These are phyloP conservation scores for Tympanopsis confertula DNA, from an alignment of 2,329 filamentous ascomycete genomes.

Conservation along the genomic window DNA sequence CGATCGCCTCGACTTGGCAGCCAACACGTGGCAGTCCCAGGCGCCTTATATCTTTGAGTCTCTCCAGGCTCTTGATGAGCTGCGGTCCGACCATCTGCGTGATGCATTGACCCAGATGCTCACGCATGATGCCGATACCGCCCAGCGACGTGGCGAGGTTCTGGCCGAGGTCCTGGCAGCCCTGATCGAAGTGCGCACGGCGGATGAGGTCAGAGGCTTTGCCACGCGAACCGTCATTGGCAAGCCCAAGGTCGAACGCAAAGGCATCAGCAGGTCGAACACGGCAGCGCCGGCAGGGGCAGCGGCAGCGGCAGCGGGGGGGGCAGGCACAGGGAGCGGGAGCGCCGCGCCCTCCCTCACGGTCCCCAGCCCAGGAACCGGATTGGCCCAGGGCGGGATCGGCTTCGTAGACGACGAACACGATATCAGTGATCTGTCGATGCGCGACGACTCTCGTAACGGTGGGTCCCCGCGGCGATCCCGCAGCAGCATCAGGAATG, in stretches of 20 bases:
- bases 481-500: neutral
- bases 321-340: slow-evolving; percentile 6
- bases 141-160: slow-evolving; percentile 62
- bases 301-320: slow-evolving; percentile 3
- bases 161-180: slow-evolving; percentile 72
- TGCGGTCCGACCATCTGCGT: slow-evolving; percentile 75
- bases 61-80: slow-evolving; percentile 82
- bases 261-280: slow-evolving; percentile 15
- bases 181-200: slow-evolving; percentile 76
- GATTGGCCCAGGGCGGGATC: neutral
- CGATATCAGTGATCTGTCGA: neutral
- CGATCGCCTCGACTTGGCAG: slow-evolving; percentile 64
- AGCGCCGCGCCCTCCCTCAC: slow-evolving; percentile 8
- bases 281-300: neutral
- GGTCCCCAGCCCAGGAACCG: slow-evolving; percentile 12
- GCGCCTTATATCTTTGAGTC: slow-evolving; percentile 91
- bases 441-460: neutral
- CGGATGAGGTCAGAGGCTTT: slow-evolving; percentile 75
- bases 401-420: neutral
- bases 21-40: slow-evolving; percentile 82
- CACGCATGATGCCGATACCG: slow-evolving; percentile 81
- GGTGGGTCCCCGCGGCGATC: neutral
- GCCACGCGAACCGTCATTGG: slow-evolving; percentile 25
- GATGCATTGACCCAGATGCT: slow-evolving; percentile 86
- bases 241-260: slow-evolving; percentile 14